Base-by-base conservation (phyloP, 768 basidiomycete genomes). In the Clavaria fumosa region DNA sequence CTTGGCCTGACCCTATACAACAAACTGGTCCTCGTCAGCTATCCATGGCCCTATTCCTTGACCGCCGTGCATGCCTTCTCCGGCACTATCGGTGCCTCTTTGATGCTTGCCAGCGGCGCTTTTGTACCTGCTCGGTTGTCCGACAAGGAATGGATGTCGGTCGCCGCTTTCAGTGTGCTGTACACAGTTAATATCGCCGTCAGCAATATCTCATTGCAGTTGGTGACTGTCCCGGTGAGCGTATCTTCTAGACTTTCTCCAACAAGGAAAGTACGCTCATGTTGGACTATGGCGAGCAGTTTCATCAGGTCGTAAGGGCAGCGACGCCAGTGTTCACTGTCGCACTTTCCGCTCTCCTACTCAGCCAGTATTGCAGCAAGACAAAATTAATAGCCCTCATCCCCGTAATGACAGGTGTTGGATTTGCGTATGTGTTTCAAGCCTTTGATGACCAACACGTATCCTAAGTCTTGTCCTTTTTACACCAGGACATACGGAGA, bases 221-320 rank as follows among this genome's bases (percentile, higher is more conserved):
- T 93, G 14, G 90, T 96, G 24, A 90, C 90, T 4, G 71, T 93
- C 12, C 88, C 90, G 4, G 85, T 89, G 43, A 48, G 83, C 71
- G 18, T 27, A 20, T 24, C 27, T 19, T 35, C 10, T 18, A 12
- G n/a, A n/a, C n/a, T n/a, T n/a, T n/a, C n/a, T 40, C 43, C 23
- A 35, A 14, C 34, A 28, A 39, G 11, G 9, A 38, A 38, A 15
- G 34, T 37, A 28, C 14, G 14, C 26, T 28, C 26, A 28, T 28
- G 26, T 9, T 35, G 21, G 14, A 18, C 19, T 6, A 23, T 22
- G 31, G 14, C 14, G 28, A 19, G 0, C 44, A 95, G 89, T 95
- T 99, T 52, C 95, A 97, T 55, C 93, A 97, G 64, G 88, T 97
- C 39, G 78, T 97, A 24, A 81, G 95, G 20, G 85, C 90, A 4